A percentile compares a stretch with the other conserved stretches of the same genome.
These are phyloP conservation scores for Arachis stenosperma DNA, from an alignment of 306 rosid species.

Conservation along the genomic window DNA sequence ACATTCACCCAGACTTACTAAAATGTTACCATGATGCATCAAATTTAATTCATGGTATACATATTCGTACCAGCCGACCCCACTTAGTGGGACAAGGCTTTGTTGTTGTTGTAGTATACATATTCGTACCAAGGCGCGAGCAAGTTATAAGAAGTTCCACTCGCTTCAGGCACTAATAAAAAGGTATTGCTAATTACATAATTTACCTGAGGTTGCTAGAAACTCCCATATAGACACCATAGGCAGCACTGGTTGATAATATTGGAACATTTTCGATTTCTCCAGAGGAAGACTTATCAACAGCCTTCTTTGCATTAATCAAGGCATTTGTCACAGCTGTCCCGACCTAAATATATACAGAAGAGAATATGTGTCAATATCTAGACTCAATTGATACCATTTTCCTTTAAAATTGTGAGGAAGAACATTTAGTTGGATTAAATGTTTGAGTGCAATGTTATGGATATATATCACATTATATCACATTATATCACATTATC, in stretches of 20 bases:
- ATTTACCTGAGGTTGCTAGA: slow-evolving; percentile 93
- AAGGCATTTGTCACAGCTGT: slow-evolving; percentile 85
- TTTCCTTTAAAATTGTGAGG: slow-evolving; percentile 11
- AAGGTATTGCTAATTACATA: slow-evolving; percentile 25
- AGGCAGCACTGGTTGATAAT: slow-evolving; percentile 81
- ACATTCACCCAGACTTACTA: not conserved
- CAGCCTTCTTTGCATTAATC: slow-evolving; percentile 73
- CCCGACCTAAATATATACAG: slow-evolving; percentile 62
- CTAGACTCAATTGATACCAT: slow-evolving; percentile 18
- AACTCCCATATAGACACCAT: slow-evolving; percentile 90
- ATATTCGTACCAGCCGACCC: not conserved
- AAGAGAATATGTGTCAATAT: slow-evolving; percentile 18
- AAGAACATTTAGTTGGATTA: slow-evolving; percentile 5
- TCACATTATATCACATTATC: not conserved
- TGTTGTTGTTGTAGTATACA: not conserved
- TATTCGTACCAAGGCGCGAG: slow-evolving; percentile 3
- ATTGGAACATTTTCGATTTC: slow-evolving; percentile 88
- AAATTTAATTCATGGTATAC: not conserved
- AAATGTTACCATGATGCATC: not conserved
- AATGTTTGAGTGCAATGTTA: slow-evolving; percentile 7
- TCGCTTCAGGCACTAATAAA: slow-evolving; percentile 31
- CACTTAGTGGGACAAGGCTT: too few species aligned
- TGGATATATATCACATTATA: not conserved
- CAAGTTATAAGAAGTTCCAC: slow-evolving; percentile 7
- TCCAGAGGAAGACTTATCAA: slow-evolving; percentile 65